Base-by-base conservation (phyloP, 2,329 filamentous ascomycete genomes). In the Ceratocystis cubensis region DNA sequence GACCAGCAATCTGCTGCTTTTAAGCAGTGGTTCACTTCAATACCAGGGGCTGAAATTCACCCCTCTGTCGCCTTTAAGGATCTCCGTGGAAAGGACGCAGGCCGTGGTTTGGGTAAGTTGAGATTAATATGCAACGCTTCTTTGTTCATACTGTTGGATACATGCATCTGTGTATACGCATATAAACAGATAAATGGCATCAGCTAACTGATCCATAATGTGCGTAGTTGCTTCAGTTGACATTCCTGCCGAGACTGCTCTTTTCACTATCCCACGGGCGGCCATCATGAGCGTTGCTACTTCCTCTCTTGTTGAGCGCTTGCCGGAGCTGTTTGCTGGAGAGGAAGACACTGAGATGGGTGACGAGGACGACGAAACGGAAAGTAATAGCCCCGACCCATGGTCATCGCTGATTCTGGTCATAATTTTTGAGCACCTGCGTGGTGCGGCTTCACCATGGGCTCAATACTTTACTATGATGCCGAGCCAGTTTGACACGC, bases 231-330 rank as follows among this genome's bases (percentile, higher is more conserved):
- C 91, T 30, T 81, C 77, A 25, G 74, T 81, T 67, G 83, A 90
- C 69, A 89, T 96, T 65, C 76, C 80, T 20, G 82, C 88, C 71
- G 88, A 91, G 69, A 89, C 90, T 66, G 82, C 87, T 61, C 81
- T 96, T 56, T 96, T 96, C 78, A 86, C 84, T 61, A 88, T 96
- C 69, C 90, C 91, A 1, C 84, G 88, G 69, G 76, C 79, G 61
- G 78, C 82, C 63, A 86, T 96, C 69, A 83, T 96, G 72, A 88
- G 83, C 70, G 79, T 83, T 25, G 81, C 87, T 72, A 95, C 88
- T 50, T 94, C 90, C 0, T 79, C 82, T 61, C 79, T 96, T 37
- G 80, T 82, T 28, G 77, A 75, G 71, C 79, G 78, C 74, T 79
- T 87, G 25, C 80, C 84, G 0, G 75, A 79, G 59, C 74, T 86